Evolutionary conservation across 305 asterid species (phyloP), one percentile per base, ranked within the genome.

Genomic region (Fraxinus angustifolia): DNA sequence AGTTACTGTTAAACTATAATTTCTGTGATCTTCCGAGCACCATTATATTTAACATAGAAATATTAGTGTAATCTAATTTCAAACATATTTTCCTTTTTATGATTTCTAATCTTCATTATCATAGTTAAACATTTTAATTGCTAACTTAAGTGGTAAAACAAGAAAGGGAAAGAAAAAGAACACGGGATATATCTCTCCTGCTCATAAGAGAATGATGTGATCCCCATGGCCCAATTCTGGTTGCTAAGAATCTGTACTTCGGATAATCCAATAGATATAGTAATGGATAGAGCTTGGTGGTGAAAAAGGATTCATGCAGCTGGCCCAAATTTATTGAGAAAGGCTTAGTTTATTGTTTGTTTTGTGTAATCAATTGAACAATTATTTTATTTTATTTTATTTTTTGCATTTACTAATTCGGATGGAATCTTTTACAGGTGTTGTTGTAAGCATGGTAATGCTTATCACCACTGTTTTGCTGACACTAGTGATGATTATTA

Each of bases 371-470:
- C 38, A 30, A 5, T 68, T 11, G 40, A 30, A 30, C 3, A 30
- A 30, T 12, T 68, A 30, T 1, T 68, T 14, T 48, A 0, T 65
- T 2, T 65, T 35, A 31, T 38, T 8, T 1, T 8, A 8, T 8
- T 40, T 67, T 8, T 3, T 12, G n/a, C 40, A 23, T 3, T 81
- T 58, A 26, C 84, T 83, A 72, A 82, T 72, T 65, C 4, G n/a
- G 65, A 21, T 71, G 19, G 28, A 53, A 17, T 81, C 72, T 45
- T 48, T 81, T 35, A 34, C 87, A 87, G 90, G 87, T 68, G 90
- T 88, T 72, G 90, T 88, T 60, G 90, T 88, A 36, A 83, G 87
- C 42, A 67, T 82, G 89, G 89, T 86, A 60, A 88, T 88, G 89
- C 89, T 88, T 30, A 88, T 88, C 71, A 88, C 90, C 26, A 88